Evolutionary conservation across 192 early-diverging fungal genomes (phyloP).

Genomic region (Linnemannia zychae): DNA sequence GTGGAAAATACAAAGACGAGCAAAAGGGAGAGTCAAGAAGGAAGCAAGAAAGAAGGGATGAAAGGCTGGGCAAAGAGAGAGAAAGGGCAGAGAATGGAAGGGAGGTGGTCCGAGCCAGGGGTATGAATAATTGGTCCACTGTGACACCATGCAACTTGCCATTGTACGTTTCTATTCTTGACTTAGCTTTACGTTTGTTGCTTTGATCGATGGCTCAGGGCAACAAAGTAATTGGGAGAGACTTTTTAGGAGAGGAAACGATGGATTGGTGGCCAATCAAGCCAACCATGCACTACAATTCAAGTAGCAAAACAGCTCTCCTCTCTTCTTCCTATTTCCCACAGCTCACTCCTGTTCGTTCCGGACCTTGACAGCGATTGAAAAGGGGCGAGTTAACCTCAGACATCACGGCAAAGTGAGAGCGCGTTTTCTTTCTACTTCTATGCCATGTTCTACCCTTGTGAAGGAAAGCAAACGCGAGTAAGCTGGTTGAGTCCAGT

Average conservation of each 20-base stretch:
- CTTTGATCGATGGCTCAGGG: neutral
- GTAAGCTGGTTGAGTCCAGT: too few species aligned
- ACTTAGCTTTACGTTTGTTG: neutral
- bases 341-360: neutral
- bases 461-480: too few species aligned
- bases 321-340: neutral
- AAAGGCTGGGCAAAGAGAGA: neutral
- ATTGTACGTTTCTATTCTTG: neutral
- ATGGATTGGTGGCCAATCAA: neutral
- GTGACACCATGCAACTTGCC: neutral
- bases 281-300: neutral
- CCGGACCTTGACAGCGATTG: neutral
- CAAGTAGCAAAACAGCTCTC: neutral
- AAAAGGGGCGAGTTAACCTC: neutral
- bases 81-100: neutral
- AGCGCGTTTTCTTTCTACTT: too few species aligned
- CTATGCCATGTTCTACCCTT: too few species aligned
- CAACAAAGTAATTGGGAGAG: neutral
- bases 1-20: neutral
- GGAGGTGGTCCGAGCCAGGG: conserved; percentile 13
- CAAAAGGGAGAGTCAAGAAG: neutral
- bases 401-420: too few species aligned
- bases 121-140: neutral
- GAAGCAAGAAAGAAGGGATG: neutral
- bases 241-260: neutral